Evolutionary conservation across 768 basidiomycete genomes (phyloP).

Genomic region (Pisolithus tinctorius): DNA sequence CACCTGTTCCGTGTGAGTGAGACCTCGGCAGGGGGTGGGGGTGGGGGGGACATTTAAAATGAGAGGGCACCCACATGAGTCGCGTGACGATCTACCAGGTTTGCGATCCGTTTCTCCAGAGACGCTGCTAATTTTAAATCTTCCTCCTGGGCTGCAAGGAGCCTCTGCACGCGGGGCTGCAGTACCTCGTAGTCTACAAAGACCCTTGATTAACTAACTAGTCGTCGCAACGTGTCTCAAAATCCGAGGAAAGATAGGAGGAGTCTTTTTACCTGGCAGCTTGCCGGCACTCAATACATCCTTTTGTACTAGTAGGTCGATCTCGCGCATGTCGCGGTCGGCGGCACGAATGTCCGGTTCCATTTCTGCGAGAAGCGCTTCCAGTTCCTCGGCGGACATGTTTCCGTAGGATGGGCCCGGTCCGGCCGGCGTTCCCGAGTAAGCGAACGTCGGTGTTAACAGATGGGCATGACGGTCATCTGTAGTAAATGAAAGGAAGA

Average conservation of each 20-base stretch:
- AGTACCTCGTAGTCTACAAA: constrained; percentile 53
- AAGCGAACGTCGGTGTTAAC: constrained; percentile 69
- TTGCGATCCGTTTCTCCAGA: constrained; percentile 61
- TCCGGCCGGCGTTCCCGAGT: constrained; percentile 53
- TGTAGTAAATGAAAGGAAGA: constrained; percentile 19
- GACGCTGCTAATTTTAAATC: constrained; percentile 49
- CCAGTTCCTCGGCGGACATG: constrained; percentile 63
- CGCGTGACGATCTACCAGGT: constrained; percentile 61
- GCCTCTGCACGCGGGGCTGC: constrained; percentile 57
- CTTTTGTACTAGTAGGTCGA: constrained; percentile 60
- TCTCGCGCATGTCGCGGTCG: constrained; percentile 76
- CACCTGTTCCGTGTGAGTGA: constrained; percentile 37
- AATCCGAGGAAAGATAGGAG: background rate
- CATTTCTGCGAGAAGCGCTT: constrained; percentile 69
- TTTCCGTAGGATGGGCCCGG: constrained; percentile 49
- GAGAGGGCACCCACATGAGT: constrained; percentile 47
- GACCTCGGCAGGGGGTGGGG: background rate
- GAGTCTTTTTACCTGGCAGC: constrained; percentile 42
- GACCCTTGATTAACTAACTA: background rate
- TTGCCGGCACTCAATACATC: constrained; percentile 70
- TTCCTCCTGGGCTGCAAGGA: constrained; percentile 54
- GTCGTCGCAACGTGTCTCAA: background rate
- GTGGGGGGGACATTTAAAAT: background rate
- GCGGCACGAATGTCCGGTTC: constrained; percentile 79
- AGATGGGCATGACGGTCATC: constrained; percentile 74